Base-by-base conservation (phyloP, 768 basidiomycete genomes). In the Lactarius trivialis region DNA sequence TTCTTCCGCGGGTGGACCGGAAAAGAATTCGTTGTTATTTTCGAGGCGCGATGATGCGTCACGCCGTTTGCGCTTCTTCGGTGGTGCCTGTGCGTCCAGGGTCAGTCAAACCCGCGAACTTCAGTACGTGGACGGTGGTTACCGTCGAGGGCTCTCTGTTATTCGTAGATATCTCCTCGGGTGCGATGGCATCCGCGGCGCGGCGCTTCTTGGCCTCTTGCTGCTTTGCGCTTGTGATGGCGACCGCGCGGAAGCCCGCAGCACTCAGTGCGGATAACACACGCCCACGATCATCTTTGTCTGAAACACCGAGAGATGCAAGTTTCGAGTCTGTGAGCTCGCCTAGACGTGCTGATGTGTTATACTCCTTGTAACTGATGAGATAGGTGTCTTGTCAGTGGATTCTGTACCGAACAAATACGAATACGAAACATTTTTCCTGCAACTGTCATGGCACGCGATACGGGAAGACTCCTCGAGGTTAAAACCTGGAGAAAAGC, bases 1-100 rank as follows among this genome's bases (percentile, higher is more conserved):
- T 64, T 85, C 84, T 51, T 85, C 82, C 0, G 68, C 61, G 9
- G 80, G 78, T 26, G 69, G 77, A 57, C 75, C 74, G 1, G 88
- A 84, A 21, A 91, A 72, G 64, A 82, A 79, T 61, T 85, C 82
- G 65, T 89, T 87, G 65, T 89, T 87, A 55, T 88, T 87, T 55
- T 75, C 69, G 6, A 34, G 14, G 4, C 4, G 19, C 58, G 80
- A 58, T 26, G 80, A 58, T 26, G n/a, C 79, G 56, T 75, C 73
- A 53, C 72, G 71, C 67, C n/a, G n/a, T n/a, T 83, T 85, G 56
- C 85, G 82, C 70, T 85, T 82, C 70, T 84, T 88, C 67, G 77
- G 80, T 81, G 66, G 15, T 17, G 51, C 58, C 21, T n/a, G 26
- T 45, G 8, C 30, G 3, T 19, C 7, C n/a, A 24, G 26, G 8